phyloP scores from a whole-genome alignment of 1,139 yeast genomes.

The Taiozyma sp. region DNA sequence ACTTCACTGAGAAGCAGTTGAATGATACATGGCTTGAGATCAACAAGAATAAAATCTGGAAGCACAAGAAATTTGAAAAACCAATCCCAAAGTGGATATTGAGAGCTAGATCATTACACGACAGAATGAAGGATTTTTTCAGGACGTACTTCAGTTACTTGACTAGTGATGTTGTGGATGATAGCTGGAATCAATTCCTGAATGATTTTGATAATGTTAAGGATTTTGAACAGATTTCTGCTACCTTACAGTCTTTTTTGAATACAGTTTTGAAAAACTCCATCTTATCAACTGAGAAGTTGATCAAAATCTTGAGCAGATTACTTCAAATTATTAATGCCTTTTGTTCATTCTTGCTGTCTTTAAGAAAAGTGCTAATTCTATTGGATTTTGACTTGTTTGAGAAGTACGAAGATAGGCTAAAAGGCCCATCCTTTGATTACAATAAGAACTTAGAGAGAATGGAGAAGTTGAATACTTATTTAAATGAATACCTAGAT shows the following conservation, averaged over 20 bases:
- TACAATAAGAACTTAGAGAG: constrained; percentile 36
- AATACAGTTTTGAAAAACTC: constrained; percentile 67
- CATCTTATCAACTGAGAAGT: constrained; percentile 55
- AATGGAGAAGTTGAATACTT: constrained; percentile 41
- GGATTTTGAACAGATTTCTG: constrained; percentile 51
- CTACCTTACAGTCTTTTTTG: constrained; percentile 51
- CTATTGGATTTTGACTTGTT: constrained; percentile 45
- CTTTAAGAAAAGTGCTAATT: constrained; percentile 53
- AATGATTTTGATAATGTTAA: constrained; percentile 24
- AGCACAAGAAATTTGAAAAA: constrained; percentile 36
- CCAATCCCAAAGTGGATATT: constrained; percentile 52
- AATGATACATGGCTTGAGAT: constrained; percentile 74
- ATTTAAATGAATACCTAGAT: constrained; percentile 47
- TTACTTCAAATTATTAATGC: constrained; percentile 45
- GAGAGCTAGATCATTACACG: constrained; percentile 52
- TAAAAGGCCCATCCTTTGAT: constrained; percentile 38
- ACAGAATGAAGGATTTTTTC: constrained; percentile 58
- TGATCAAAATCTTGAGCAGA: constrained; percentile 44
- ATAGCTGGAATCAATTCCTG: constrained; percentile 44
- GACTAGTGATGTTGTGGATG: constrained; percentile 57
- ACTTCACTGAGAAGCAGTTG: constrained; percentile 55
- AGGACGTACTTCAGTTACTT: constrained; percentile 54
- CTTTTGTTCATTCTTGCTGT: constrained; percentile 50
- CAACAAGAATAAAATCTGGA: constrained; percentile 67
- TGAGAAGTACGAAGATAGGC: constrained; percentile 34